phyloP scores from a whole-genome alignment of 2,329 filamentous ascomycete genomes.

The Aureobasidium pullulans region DNA sequence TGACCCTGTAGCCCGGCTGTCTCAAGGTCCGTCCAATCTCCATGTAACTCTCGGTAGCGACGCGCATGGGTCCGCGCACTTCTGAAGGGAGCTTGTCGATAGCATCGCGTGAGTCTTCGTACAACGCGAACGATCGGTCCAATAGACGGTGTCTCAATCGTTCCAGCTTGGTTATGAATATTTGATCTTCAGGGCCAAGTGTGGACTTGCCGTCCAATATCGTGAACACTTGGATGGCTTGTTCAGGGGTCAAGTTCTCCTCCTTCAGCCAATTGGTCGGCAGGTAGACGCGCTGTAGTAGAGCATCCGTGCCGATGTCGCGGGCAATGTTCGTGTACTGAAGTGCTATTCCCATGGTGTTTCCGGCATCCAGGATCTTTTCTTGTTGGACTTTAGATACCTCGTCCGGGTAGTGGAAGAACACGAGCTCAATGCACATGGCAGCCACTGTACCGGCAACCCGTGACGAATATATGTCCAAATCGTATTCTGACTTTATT shows the following conservation, averaged over 20 bases:
- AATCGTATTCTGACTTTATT: conserved; percentile 51
- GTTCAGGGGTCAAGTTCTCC: conserved; percentile 45
- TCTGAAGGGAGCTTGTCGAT: conserved; percentile 56
- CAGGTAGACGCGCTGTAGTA: conserved; percentile 60
- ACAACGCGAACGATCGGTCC: conserved; percentile 54
- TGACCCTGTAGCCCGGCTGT: conserved; percentile 37
- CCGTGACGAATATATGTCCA: conserved; percentile 57
- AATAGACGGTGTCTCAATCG: conserved; percentile 48
- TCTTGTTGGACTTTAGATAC: conserved; percentile 27
- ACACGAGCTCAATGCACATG: conserved; percentile 59
- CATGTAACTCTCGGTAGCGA: conserved; percentile 69
- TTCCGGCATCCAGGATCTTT: conserved; percentile 49
- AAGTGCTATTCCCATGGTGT: conserved; percentile 64
- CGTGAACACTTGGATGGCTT: conserved; percentile 41
- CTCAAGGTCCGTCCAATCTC: conserved; percentile 61
- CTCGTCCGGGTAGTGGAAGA: conserved; percentile 45
- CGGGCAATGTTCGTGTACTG: conserved; percentile 72
- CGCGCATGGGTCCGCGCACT: conserved; percentile 56
- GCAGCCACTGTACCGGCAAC: conserved; percentile 68
- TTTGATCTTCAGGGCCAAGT: conserved; percentile 26
- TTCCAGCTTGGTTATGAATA: conserved; percentile 42
- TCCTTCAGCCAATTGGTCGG: conserved; percentile 57
- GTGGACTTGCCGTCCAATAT: conserved; percentile 9
- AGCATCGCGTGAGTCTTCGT: conserved; percentile 45
- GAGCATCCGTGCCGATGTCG: conserved; percentile 62